These are phyloP conservation scores for Lachancea dasiensis DNA, from an alignment of 805 yeast species.

Conservation along the genomic window DNA sequence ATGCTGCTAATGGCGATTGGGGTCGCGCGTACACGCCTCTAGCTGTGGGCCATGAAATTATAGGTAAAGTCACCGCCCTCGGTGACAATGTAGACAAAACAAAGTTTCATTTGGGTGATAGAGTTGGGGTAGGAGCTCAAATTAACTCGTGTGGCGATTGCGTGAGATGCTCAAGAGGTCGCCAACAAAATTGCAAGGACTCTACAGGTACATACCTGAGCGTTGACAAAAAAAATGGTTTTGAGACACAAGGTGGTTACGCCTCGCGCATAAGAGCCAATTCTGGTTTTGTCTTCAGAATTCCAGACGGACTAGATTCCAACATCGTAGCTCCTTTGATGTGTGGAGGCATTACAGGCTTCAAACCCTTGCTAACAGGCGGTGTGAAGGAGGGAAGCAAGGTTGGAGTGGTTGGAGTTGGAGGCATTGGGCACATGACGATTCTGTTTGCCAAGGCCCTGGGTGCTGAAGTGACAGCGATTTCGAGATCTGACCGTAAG, in stretches of 20 bases:
- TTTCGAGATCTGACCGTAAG: conserved; percentile 40
- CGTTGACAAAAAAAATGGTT: conserved; percentile 26
- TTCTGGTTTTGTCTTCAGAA: conserved; percentile 41
- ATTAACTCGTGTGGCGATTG: conserved; percentile 52
- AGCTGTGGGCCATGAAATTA: conserved; percentile 56
- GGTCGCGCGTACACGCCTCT: conserved; percentile 22
- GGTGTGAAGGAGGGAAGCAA: conserved; percentile 32
- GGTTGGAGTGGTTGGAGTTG: conserved; percentile 41
- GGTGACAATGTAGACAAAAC: conserved; percentile 40
- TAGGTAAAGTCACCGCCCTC: conserved; percentile 46
- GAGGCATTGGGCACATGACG: conserved; percentile 43
- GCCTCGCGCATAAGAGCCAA: conserved; percentile 42
- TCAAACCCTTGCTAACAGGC: conserved; percentile 38
- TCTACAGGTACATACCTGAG: conserved; percentile 43
- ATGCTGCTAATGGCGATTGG: conserved; percentile 12
- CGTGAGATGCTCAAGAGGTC: conserved; percentile 42
- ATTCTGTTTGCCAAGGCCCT: conserved; percentile 44
- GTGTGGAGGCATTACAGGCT: conserved; percentile 54
- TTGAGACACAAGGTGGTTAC: conserved; percentile 41
- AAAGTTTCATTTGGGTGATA: conserved; percentile 40
- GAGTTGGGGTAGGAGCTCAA: conserved; percentile 71
- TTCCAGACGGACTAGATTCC: conserved; percentile 42
- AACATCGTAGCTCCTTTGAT: conserved; percentile 46
- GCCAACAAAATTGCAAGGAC: conserved; percentile 47
- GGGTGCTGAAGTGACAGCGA: conserved; percentile 45